Evolutionary conservation across 331 rosid genomes (phyloP), one percentile per base, ranked within the genome.

Genomic region (Prunus yedoensis): DNA sequence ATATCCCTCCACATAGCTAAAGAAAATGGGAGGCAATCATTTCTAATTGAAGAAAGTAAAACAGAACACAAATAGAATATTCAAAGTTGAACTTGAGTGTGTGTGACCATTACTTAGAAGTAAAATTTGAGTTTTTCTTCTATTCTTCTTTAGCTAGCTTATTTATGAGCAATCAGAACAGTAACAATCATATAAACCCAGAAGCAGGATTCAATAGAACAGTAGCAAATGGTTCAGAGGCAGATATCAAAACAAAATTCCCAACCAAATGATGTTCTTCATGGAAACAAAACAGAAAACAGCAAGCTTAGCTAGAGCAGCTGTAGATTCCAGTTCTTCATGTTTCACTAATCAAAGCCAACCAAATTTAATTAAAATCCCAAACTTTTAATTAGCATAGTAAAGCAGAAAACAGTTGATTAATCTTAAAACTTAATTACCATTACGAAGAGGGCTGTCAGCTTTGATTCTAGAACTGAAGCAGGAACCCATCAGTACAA

Each of bases 381-480:
- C 18, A 35, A 80, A 54, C 70, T 51, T 46, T 45, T 38, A 25
- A 76, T 61, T 32, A 45, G 3, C 5, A 70, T 28, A 80, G 52
- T 1, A 77, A 74, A 63, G 8, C 50, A 53, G 28, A 50, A 68
- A 28, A 12, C 54, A 27, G 28, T 9, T 73, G 41, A 57, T 41
- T 53, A 57, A 56, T 71, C 54, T 10, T 13, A 20, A 20, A 72
- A 59, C 12, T 60, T 28, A 60, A 59, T 66, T 82, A 89, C 95
- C 97, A 74, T 85, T 74, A 0, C 23, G 85, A 69, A 53, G 79
- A 25, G 79, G 77, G 79, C 82, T 78, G 14, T 78, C 80, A 60
- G 82, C 85, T 68, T 82, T 82, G 73, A 82, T 78, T 49, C 85
- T 76, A 38, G 82, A 61, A 68, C 85, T 82, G 3, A 46, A 62